Percentiles rank a stretch among this genome's conserved stretches.
These are phyloP conservation scores for Paraleonurus japonicus DNA, from an alignment of 257 asterid genomes.

Conservation along the genomic window DNA sequence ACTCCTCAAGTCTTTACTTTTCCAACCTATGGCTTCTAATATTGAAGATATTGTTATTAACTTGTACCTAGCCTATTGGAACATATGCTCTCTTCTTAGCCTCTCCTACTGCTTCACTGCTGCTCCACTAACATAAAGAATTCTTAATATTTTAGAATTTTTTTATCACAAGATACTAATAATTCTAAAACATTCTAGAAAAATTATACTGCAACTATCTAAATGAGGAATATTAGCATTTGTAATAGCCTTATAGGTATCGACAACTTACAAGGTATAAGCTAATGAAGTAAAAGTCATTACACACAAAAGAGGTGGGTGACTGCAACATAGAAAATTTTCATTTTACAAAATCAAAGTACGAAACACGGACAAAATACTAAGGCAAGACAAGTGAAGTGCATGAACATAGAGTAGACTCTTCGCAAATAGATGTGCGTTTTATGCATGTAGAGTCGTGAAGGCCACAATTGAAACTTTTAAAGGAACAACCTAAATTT, in stretches of 20 bases:
- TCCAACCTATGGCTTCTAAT: background rate
- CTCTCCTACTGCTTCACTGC: background rate
- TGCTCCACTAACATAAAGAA: background rate
- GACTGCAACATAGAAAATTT: background rate
- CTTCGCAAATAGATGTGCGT: background rate
- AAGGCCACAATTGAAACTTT: background rate
- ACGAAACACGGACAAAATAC: background rate
- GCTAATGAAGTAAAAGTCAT: background rate
- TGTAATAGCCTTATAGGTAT: background rate
- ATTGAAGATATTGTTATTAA: background rate
- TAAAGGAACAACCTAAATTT: background rate
- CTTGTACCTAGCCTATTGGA: background rate
- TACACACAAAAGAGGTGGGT: background rate
- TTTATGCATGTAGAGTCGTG: background rate
- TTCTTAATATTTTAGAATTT: background rate
- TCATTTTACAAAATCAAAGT: background rate
- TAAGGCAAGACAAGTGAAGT: conserved; percentile 1
- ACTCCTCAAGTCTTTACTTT: background rate
- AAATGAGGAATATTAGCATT: background rate
- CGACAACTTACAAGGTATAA: background rate
- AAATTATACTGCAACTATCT: background rate
- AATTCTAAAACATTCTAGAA: background rate
- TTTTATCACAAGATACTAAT: background rate
- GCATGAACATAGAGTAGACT: background rate
- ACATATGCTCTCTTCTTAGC: background rate